A percentile compares a stretch with the other conserved stretches of the same genome.
These are phyloP conservation scores for Neurospora sp. DNA, from an alignment of 495 filamentous ascomycete genomes.

Conservation along the genomic window DNA sequence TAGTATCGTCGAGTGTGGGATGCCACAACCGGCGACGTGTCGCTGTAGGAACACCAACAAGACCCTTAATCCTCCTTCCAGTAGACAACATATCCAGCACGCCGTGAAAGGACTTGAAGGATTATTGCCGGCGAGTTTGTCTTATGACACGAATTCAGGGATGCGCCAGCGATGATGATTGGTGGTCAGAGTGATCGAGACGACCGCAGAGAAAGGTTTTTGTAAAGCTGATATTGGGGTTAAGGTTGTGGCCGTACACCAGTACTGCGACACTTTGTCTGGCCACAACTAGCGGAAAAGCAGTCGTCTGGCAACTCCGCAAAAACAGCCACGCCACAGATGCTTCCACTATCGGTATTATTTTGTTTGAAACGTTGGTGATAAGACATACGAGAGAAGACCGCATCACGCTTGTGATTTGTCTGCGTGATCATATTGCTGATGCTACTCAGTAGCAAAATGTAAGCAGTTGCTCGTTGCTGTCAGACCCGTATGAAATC, in stretches of 20 bases:
- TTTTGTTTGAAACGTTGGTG: not conserved
- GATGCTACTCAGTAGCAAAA: not conserved
- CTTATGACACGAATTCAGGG: not conserved
- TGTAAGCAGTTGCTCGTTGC: not conserved
- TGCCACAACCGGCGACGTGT: not conserved
- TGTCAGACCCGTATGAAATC: not conserved
- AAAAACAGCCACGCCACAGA: not conserved
- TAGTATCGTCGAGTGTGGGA: not conserved
- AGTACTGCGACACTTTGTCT: not conserved
- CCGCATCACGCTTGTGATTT: not conserved
- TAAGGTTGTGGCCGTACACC: not conserved
- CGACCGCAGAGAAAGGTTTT: not conserved
- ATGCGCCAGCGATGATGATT: not conserved
- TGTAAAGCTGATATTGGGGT: not conserved
- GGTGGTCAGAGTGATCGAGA: not conserved
- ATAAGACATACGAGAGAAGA: not conserved
- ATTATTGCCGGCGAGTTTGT: not conserved
- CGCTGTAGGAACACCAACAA: not conserved
- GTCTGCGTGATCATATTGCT: not conserved
- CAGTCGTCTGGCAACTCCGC: not conserved
- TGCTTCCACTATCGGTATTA: not conserved
- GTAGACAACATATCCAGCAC: not conserved
- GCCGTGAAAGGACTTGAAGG: not conserved
- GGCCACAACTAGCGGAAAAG: not conserved
- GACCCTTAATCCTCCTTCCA: not conserved